A percentile compares a stretch with the other conserved stretches of the same genome.
Evolutionary conservation across 495 filamentous ascomycete genomes (phyloP).

Genomic region (Physcia stellaris): DNA sequence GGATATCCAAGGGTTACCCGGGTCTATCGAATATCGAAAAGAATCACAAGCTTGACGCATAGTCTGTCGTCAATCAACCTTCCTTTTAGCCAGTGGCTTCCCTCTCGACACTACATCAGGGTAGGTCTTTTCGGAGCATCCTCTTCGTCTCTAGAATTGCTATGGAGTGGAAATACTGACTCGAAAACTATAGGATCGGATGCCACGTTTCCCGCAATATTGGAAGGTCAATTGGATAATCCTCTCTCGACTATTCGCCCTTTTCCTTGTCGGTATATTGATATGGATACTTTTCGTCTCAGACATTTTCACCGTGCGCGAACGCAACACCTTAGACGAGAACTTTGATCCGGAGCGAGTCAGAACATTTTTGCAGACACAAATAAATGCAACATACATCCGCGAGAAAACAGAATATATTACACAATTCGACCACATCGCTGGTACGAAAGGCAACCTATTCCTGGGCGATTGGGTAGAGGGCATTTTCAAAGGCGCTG

Average conservation of each 20-base stretch:
- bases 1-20: conserved; percentile 23
- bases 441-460: conserved; percentile 80
- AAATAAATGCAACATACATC: conserved; percentile 55
- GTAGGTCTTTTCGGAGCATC: too few relatives aligned
- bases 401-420: conserved; percentile 55
- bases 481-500: conserved; percentile 50
- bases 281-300: conserved; percentile 76
- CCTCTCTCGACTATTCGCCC: conserved; percentile 54
- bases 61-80: conserved; percentile 41
- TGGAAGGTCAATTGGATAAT: conserved; percentile 38
- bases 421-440: conserved; percentile 71
- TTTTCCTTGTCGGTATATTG: conserved; percentile 58
- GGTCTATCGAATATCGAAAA: conserved; percentile 38
- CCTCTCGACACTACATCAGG: conserved; percentile 16
- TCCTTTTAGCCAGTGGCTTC: conserved; percentile 37
- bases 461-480: conserved; percentile 71
- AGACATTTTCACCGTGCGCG: conserved; percentile 51
- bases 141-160: too few relatives aligned
- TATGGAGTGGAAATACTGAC: too few relatives aligned
- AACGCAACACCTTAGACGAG: conserved; percentile 25
- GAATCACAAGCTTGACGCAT: conserved; percentile 37
- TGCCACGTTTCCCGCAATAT: conserved; percentile 7
- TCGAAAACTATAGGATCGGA: too few relatives aligned
- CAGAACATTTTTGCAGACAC: conserved; percentile 53
- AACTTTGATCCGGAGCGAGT: conserved; percentile 56